Conservation (phyloP, 805 yeast genomes). For the Candida tallmaniae region DNA sequence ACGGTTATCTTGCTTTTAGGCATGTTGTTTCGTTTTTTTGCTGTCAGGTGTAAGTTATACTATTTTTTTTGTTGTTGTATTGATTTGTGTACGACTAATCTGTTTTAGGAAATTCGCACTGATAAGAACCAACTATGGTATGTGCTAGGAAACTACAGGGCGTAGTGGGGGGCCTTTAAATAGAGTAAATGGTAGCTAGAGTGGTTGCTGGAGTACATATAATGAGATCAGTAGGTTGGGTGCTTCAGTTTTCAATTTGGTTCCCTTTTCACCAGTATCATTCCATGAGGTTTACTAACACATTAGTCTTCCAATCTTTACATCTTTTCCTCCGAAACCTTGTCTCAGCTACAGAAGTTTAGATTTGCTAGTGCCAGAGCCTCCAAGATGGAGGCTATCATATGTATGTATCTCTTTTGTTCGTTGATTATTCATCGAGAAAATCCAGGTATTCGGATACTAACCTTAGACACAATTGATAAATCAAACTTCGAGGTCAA, state of each 20-base stretch:
- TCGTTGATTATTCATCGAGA: too few species aligned
- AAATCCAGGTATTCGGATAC: slow-evolving; percentile 9
- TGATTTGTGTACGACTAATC: slow-evolving; percentile 7
- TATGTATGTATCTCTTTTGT: slow-evolving; percentile 40
- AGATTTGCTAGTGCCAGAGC: slow-evolving; percentile 69
- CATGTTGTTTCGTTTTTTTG: not conserved
- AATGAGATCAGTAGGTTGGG: too few species aligned
- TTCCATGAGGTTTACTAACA: too few species aligned
- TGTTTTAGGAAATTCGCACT: slow-evolving; percentile 7
- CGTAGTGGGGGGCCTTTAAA: too few species aligned
- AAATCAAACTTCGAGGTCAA: slow-evolving; percentile 47
- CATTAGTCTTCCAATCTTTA: slow-evolving; percentile 38
- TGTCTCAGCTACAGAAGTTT: slow-evolving; percentile 60
- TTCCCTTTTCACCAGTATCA: too few species aligned
- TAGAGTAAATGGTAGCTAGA: too few species aligned
- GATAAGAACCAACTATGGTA: too few species aligned
- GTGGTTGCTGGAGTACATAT: too few species aligned
- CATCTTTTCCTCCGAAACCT: slow-evolving; percentile 58
- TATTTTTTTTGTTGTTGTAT: slow-evolving; percentile 8
- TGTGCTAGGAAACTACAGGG: too few species aligned
- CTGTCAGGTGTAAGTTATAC: not conserved
- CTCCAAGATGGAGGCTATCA: slow-evolving; percentile 53
- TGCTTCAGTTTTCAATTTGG: too few species aligned
- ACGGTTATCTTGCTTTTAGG: slow-evolving; percentile 13
- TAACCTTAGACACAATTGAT: slow-evolving; percentile 46